Percentiles rank a stretch among this genome's conserved stretches.
Conservation (phyloP, 768 basidiomycete genomes). For the Goffeauzyma gilvescens region DNA sequence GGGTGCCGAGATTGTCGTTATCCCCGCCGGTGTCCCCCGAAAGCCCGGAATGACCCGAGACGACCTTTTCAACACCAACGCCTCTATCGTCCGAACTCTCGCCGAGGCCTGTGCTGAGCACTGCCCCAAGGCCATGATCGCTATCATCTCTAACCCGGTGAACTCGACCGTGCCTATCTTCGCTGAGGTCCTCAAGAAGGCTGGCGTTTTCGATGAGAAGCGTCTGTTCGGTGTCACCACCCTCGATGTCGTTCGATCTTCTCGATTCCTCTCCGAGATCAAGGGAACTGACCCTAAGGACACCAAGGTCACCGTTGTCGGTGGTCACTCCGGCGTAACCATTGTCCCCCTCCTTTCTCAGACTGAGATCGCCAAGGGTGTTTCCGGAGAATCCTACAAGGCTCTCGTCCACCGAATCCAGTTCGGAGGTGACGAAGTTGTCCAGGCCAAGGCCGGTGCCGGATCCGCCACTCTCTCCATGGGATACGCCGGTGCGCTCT, state of each 20-base stretch:
- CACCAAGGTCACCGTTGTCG: constrained; percentile 63
- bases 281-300: constrained; percentile 42
- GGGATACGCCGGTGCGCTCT: constrained; percentile 73
- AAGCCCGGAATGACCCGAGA: constrained; percentile 47
- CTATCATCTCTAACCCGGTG: constrained; percentile 98
- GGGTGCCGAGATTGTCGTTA: constrained; percentile 78
- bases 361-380: constrained; percentile 39
- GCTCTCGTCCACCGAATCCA: constrained; percentile 84
- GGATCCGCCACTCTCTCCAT: constrained; percentile 59
- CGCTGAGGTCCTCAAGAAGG: constrained; percentile 72
- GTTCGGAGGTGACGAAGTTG: constrained; percentile 91
- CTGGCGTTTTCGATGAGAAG: constrained; percentile 74
- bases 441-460: constrained; percentile 84
- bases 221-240: constrained; percentile 92
- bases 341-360: constrained; percentile 94
- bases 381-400: constrained; percentile 31
- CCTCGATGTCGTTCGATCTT: constrained; percentile 90
- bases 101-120: constrained; percentile 70
- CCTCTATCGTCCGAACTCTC: constrained; percentile 91
- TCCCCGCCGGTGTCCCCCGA: constrained; percentile 96
- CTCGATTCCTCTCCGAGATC: constrained; percentile 72
- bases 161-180: constrained; percentile 82
- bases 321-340: constrained; percentile 92
- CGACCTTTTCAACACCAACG: constrained; percentile 59
- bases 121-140: constrained; percentile 73